Evolutionary conservation across 2,329 filamentous ascomycete genomes (phyloP).

Genomic region (Epichloe sibirici): DNA sequence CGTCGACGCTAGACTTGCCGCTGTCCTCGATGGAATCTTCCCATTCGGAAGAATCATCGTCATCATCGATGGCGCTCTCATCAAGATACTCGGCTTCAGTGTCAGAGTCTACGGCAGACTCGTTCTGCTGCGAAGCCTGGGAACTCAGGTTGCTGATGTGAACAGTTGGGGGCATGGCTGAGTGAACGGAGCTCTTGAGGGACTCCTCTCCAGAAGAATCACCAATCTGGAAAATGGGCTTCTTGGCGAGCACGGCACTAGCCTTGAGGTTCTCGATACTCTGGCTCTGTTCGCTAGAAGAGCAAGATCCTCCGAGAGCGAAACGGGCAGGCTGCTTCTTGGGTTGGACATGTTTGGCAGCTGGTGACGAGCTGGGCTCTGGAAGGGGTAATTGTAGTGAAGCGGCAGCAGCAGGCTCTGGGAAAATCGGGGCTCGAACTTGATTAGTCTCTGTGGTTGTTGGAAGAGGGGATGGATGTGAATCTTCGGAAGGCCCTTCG

Average conservation of each 20-base stretch:
- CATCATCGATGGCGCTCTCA: conserved; percentile 71
- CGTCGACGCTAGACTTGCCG: conserved; percentile 70
- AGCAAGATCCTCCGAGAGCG: conserved; percentile 68
- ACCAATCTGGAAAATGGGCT: conserved; percentile 39
- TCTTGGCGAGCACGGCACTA: conserved; percentile 19
- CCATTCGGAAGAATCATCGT: conserved; percentile 50
- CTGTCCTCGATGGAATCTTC: conserved; percentile 66
- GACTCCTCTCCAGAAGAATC: conserved; percentile 65
- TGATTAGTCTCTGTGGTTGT: conserved; percentile 33
- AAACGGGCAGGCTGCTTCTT: conserved; percentile 53
- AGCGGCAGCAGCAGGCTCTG: conserved; percentile 35
- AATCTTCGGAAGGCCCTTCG: conserved; percentile 9
- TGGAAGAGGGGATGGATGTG: conserved; percentile 17
- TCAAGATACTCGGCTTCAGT: conserved; percentile 54
- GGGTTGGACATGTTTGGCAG: conserved; percentile 55
- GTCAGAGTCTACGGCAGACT: conserved; percentile 22
- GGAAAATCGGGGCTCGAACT: conserved; percentile 51
- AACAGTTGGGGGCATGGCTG: conserved; percentile 34
- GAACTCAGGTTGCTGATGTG: conserved; percentile 69
- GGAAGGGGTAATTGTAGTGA: conserved; percentile 45
- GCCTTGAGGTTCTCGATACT: conserved; percentile 29
- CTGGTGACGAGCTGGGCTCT: conserved; percentile 43
- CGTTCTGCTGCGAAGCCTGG: conserved; percentile 46
- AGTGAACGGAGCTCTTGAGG: conserved; percentile 42
- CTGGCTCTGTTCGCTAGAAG: conserved; percentile 47